Evolutionary conservation across 2,329 filamentous ascomycete species (phyloP), one percentile per base, ranked within the genome.

Genomic region (Westerdykella ornata): DNA sequence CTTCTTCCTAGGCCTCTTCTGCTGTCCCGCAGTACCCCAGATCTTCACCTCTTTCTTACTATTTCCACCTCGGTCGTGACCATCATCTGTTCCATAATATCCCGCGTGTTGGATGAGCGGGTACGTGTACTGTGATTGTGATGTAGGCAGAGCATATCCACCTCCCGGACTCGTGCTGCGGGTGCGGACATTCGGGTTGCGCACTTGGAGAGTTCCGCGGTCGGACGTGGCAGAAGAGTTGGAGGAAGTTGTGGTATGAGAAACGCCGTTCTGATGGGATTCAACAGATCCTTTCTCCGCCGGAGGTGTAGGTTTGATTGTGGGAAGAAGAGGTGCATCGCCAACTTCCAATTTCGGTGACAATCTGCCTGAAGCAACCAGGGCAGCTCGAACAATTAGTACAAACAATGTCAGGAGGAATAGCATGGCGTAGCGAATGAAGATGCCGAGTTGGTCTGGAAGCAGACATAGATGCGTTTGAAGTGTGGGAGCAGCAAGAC

Each of bases 381-480:
- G 49, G 1, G 62, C 52, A 11, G 76, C 72, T 33, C 72, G 68
- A 13, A 71, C 43, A 18, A 71, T 40, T 6, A 81, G 66, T 5
- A 72, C 41, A 14, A 69, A 13, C 0, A 81, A 41, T 1, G 76
- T 80, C 30, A 79, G 43, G 7, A 60, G 72, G 1, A 83, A 70
- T 13, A 92, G 72, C 19, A 76, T 69, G 26, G 73, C 78, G 60
- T 98, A 98, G 42, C 78, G 77, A 46, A 92, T 80, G 65, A 90
- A 94, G 5, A 88, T 89, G 37, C 77, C 77, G 9, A 96, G 72
- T 64, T 96, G 88, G 63, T 90, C 88, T 0, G 92, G 92, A 7
- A 97, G 74, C 2, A 98, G 76, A 60, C 92, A 98, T 2, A 97
- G 77, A 49, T 94, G 86, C 1, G 86, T 92, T 67, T 97, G 87